phyloP scores from a whole-genome alignment of 2,329 filamentous ascomycete genomes.

The Ophiobolus disseminans region DNA sequence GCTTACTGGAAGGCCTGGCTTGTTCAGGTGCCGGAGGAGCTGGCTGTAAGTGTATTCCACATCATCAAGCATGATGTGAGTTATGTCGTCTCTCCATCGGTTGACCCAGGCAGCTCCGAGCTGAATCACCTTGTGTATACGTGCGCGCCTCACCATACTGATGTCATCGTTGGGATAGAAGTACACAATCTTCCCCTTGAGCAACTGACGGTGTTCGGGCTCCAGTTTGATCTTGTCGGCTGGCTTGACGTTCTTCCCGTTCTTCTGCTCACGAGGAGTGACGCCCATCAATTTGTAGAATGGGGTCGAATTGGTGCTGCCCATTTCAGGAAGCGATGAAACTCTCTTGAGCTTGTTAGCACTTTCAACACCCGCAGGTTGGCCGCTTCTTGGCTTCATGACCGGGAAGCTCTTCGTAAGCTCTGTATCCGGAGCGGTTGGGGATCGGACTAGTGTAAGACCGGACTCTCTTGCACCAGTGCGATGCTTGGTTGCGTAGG shows the following conservation, averaged over 20 bases:
- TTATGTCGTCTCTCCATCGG: constrained; percentile 64
- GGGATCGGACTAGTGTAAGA: constrained; percentile 19
- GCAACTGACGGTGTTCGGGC: constrained; percentile 41
- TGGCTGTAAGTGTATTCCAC: constrained; percentile 66
- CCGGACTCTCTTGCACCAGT: constrained; percentile 10
- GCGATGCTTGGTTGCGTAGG: constrained; percentile 26
- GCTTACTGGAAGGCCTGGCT: constrained; percentile 58
- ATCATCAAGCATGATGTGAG: constrained; percentile 82
- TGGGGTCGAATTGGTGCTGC: constrained; percentile 17
- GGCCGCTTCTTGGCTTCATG: constrained; percentile 9
- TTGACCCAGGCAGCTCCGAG: constrained; percentile 74
- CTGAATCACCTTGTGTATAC: constrained; percentile 73
- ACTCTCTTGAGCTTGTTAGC: constrained; percentile 27
- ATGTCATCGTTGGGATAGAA: constrained; percentile 85
- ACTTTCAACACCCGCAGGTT: constrained; percentile 1
- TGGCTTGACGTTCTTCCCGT: constrained; percentile 36
- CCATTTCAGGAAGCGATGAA: constrained; percentile 28
- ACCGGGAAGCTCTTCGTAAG: constrained; percentile 22
- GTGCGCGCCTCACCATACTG: constrained; percentile 68
- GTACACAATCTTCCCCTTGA: constrained; percentile 50
- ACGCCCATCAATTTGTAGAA: constrained; percentile 39
- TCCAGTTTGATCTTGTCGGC: constrained; percentile 41
- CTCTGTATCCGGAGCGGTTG: constrained; percentile 25
- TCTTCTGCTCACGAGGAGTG: constrained; percentile 40
- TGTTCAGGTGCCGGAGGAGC: constrained; percentile 64